Base-by-base conservation (phyloP, 2,329 filamentous ascomycete species). In the Apiospora phragmitis region DNA sequence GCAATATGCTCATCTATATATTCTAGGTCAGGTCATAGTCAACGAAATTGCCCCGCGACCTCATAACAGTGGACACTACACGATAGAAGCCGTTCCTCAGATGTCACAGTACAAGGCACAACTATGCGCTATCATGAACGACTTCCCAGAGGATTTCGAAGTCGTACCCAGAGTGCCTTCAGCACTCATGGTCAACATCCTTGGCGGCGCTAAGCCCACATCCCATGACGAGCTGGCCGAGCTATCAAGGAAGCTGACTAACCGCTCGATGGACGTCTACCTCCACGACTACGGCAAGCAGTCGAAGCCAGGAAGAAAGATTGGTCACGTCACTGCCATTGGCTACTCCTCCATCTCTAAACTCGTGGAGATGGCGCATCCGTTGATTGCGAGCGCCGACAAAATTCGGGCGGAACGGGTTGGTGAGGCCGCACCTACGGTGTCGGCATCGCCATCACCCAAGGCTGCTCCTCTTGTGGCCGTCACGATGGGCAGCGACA, bases 21-120 rank as follows among this genome's bases (percentile, higher is more conserved):
- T 2, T 18, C n/a, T 67, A 86, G 85, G 87, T 71, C 84, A 85
- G 1, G 86, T 97, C 1, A 83, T 97, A 71, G 88, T 98, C 76
- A 97, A 97, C 81, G 94, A 97, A 82, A 76, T 79, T 43, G 78
- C 78, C 21, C 78, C 78, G 62, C 72, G 78, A 12, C 77, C 77
- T 14, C 95, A 98, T 83, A 98, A 98, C 84, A 97, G 94, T 0
- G 96, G 96, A 0, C 96, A 98, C 82, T 95, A 95, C 82, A 97
- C 93, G 3, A 98, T 98, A 74, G 95, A 99, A 83, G 93, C 94
- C 4, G 94, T 96, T 67, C 91, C 91, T 0, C 89, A 95, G 72
- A 87, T 91, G 83, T 97, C 94, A 0, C 96, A 99, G 81, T 99
- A 94, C 82, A 94, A 96, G 80, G 93, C 94, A 1, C 95, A 99